These are phyloP conservation scores for Dryadomyces quercivorus DNA, from an alignment of 2,329 filamentous ascomycete species.

Conservation along the genomic window DNA sequence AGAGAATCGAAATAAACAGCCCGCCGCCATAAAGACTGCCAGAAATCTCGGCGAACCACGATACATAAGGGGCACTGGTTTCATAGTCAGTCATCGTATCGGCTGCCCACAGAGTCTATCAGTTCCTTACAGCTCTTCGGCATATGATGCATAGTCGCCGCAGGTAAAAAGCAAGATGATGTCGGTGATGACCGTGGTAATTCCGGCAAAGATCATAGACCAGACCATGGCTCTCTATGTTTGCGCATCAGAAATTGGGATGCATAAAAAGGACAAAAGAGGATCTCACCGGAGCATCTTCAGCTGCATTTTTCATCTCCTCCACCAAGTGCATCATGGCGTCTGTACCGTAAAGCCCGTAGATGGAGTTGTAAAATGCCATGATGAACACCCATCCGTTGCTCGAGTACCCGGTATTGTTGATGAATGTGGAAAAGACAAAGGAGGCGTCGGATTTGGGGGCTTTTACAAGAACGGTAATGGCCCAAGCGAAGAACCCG, in stretches of 20 bases:
- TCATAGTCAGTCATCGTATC: neutral
- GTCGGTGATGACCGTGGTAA: neutral
- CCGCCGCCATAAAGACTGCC: neutral
- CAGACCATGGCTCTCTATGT: neutral
- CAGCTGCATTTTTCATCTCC: neutral
- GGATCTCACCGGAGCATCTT: neutral
- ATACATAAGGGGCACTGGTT: neutral
- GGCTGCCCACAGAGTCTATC: too few species aligned
- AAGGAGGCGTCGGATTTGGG: neutral
- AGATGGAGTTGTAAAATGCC: neutral
- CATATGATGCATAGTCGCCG: neutral
- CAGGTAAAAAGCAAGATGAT: neutral
- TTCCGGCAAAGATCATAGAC: neutral
- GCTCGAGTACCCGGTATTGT: neutral
- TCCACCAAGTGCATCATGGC: neutral
- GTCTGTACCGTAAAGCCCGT: neutral
- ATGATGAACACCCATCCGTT: neutral
- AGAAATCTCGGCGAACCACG: neutral
- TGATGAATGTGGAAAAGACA: neutral
- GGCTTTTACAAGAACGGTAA: neutral
- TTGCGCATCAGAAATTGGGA: neutral
- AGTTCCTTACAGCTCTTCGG: neutral
- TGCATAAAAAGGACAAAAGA: neutral
- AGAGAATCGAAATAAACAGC: neutral
- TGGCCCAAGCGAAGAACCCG: neutral